phyloP scores from a whole-genome alignment of 2,329 filamentous ascomycete genomes.

The Fusarium algeriense region DNA sequence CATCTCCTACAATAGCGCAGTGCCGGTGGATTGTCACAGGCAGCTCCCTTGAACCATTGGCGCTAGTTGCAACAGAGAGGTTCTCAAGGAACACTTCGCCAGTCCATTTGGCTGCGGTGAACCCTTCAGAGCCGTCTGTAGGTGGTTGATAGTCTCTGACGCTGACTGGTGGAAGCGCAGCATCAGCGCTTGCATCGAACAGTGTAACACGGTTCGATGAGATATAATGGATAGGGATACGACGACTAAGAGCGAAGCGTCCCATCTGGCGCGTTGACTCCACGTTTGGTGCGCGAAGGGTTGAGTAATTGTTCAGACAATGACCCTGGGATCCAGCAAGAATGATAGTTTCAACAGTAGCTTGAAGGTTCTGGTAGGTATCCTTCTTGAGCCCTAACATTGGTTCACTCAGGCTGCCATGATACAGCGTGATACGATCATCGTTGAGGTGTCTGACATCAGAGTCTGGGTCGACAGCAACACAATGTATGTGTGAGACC shows the following conservation, averaged over 20 bases:
- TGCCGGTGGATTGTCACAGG: background rate
- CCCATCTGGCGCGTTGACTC: background rate
- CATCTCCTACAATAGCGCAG: background rate
- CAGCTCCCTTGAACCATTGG: fast-evolving
- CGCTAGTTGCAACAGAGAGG: fast-evolving
- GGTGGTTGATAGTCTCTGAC: background rate
- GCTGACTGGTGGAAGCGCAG: background rate
- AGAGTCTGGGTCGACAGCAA: background rate
- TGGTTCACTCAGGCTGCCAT: background rate
- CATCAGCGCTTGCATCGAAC: background rate
- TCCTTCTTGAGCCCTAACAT: background rate
- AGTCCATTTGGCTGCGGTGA: slow-evolving; percentile 6
- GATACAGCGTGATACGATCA: background rate
- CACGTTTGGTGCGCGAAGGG: background rate
- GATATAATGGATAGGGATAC: background rate
- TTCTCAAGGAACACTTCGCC: background rate
- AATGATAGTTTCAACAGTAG: background rate
- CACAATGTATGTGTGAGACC: background rate
- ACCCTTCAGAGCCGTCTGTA: background rate
- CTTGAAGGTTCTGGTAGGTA: background rate
- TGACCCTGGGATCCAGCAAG: background rate
- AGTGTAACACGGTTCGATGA: background rate
- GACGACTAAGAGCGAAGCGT: background rate
- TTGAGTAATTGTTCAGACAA: slow-evolving; percentile 4
- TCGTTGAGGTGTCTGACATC: background rate